These are phyloP conservation scores for Symbiotaphrina buchneri DNA, from an alignment of 495 filamentous ascomycete species.

Conservation along the genomic window DNA sequence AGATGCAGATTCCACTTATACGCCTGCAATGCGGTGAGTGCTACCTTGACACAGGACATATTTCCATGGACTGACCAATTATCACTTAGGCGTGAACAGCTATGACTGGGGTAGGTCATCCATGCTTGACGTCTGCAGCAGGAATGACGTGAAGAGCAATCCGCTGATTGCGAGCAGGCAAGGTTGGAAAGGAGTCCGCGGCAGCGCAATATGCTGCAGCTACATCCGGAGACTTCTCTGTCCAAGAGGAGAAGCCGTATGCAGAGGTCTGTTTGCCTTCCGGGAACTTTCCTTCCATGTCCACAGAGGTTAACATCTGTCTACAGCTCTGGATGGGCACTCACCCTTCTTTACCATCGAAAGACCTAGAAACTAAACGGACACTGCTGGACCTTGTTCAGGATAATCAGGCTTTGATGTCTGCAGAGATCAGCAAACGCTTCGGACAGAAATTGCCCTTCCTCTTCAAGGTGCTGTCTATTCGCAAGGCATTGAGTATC, in stretches of 20 bases:
- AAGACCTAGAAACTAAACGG: constrained; percentile 63
- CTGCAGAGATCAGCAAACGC: constrained; percentile 38
- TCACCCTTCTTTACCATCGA: constrained; percentile 85
- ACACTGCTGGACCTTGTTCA: constrained; percentile 77
- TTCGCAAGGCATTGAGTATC: constrained; percentile 85
- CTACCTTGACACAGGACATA: background rate
- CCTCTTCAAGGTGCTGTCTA: constrained; percentile 90
- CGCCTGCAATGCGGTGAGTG: constrained; percentile 71
- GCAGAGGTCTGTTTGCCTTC: constrained; percentile 12
- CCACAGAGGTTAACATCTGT: constrained; percentile 1
- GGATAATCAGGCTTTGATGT: constrained; percentile 68
- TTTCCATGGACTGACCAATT: constrained; percentile 1
- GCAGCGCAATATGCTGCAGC: constrained; percentile 57
- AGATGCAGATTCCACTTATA: constrained; percentile 66
- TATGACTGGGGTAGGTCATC: constrained; percentile 73
- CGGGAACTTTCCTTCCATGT: background rate
- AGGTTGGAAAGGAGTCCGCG: constrained; percentile 52
- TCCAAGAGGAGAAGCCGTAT: constrained; percentile 62
- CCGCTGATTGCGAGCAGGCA: no score
- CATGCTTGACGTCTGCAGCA: background rate
- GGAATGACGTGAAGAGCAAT: no score
- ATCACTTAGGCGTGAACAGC: constrained; percentile 59
- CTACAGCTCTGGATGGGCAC: constrained; percentile 97
- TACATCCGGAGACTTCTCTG: constrained; percentile 41
- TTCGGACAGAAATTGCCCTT: constrained; percentile 77